A percentile compares a stretch with the other conserved stretches of the same genome.
These are phyloP conservation scores for Diutina sp. DNA, from an alignment of 1,139 yeast genomes.

Conservation along the genomic window DNA sequence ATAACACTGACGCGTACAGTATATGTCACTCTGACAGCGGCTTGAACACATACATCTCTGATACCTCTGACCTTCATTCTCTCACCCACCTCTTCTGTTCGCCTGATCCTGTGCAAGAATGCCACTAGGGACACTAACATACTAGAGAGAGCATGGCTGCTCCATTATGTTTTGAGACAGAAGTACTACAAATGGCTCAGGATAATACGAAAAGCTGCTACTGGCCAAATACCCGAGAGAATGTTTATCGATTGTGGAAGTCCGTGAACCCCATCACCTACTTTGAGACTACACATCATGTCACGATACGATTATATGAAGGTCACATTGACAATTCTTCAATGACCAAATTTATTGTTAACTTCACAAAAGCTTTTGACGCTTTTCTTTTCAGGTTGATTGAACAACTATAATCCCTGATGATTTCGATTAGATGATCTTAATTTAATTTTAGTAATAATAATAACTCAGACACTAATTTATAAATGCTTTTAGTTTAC, in stretches of 20 bases:
- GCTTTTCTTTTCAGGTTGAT: background rate
- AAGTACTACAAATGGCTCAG: background rate
- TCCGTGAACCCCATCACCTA: background rate
- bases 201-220: background rate
- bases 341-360: background rate
- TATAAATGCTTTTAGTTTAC: too few species aligned
- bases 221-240: background rate
- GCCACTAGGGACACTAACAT: conserved; percentile 2
- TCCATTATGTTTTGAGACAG: background rate
- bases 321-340: background rate
- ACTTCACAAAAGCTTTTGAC: background rate
- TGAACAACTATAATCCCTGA: background rate
- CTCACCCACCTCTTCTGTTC: conserved; percentile 1
- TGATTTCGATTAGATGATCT: background rate
- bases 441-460: too few species aligned
- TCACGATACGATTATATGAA: background rate
- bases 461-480: background rate
- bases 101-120: background rate
- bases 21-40: background rate
- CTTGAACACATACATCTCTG: background rate
- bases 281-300: background rate
- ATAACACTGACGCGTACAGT: background rate
- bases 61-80: conserved; percentile 1
- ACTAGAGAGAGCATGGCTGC: background rate
- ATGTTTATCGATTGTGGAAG: background rate